Base-by-base conservation (phyloP, 2,329 filamentous ascomycete genomes). In the Colletotrichum viniferum region DNA sequence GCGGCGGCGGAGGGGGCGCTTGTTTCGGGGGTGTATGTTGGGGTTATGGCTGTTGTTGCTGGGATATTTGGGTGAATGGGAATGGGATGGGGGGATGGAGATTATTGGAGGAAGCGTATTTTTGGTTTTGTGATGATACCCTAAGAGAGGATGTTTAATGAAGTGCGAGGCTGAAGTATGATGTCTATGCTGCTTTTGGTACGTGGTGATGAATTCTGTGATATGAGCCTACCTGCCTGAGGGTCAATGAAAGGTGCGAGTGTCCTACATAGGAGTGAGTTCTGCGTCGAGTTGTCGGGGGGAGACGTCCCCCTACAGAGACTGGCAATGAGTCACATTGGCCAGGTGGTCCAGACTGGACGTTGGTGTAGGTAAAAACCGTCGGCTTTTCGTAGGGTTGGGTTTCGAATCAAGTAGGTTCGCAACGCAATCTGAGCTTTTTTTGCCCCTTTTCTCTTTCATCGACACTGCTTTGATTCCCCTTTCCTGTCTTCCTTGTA, bases 1-100 rank as follows among this genome's bases (percentile, higher is more conserved):
- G 76, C 73, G 16, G 68, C 67, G 2, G 58, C 63, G 21, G 68
- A 78, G 52, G 78, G 79, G 4, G 66, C 82, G 4, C 38, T 83
- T 18, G 83, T 80, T 43, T 79, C 79, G 5, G 82, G 80, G 1
- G 77, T 83, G 4, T 86, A 86, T 65, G 81, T 81, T 8, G 82
- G 78, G 13, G 81, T 82, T 5, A 86, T 86, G 85, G 81, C 83
- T 14, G 78, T 82, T 4, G 79, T 83, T 69, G 81, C 83, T 18
- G 79, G 79, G 24, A 77, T 81, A 28, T 77, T 81, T 24, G 80
- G 70, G 76, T 48, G 16, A 36, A 36, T n/a, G n/a, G n/a, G n/a
- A n/a, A n/a, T n/a, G n/a, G n/a, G n/a, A 18, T 43, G 0, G 8
- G 38, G n/a, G 38, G 8, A 3, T 43, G 38, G 3, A 6, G 18